Base-by-base conservation (phyloP, 305 asterid species). In the Plantago coronopus region DNA sequence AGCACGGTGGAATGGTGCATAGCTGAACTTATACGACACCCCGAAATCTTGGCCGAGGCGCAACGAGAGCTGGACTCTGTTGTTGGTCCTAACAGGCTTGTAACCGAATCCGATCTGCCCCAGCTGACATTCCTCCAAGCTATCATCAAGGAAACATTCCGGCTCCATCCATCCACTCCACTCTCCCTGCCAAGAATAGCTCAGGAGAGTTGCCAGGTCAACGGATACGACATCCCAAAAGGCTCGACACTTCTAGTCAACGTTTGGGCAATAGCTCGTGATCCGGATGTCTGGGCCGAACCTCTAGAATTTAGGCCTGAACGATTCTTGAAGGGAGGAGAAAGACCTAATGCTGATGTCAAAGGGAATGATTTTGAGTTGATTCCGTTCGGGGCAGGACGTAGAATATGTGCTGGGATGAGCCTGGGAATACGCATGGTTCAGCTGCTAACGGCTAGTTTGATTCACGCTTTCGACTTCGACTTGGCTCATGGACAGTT, bases 161-260 rank as follows among this genome's bases (percentile, higher is more conserved):
- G 95, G 12, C 91, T 89, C 50, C 96, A 89, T 48, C 96, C 96
- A 17, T 76, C 95, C 15, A 86, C 94, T 5, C 95, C 96, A 0
- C 91, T 86, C 34, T 84, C 94, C 20, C 83, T 89, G 0, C 97
- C 97, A 0, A 72, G 95, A 59, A 70, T 82, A 16, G 89, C 91
- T 0, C 51, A 76, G 0, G 78, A 86, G 60, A 73, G 71, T 0
- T 84, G 94, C n/a, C 78, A 79, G 61, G 69, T 89, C 63, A 72
- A 83, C 8, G 95, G 91, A 15, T 86, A 82, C 76, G 70, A 55
- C 68, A 78, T 89, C 10, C 91, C 97, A 0, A 82, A 84, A 64
- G 94, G 88, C 2, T 69, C 94, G 0, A 82, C 89, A 0, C 86
- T 89, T 22, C 78, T 86, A 5, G 76, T 78, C 51, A 89, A 84